Evolutionary conservation across 768 basidiomycete species (phyloP), one percentile per base, ranked within the genome.

Genomic region (Mycena sanguinolenta): DNA sequence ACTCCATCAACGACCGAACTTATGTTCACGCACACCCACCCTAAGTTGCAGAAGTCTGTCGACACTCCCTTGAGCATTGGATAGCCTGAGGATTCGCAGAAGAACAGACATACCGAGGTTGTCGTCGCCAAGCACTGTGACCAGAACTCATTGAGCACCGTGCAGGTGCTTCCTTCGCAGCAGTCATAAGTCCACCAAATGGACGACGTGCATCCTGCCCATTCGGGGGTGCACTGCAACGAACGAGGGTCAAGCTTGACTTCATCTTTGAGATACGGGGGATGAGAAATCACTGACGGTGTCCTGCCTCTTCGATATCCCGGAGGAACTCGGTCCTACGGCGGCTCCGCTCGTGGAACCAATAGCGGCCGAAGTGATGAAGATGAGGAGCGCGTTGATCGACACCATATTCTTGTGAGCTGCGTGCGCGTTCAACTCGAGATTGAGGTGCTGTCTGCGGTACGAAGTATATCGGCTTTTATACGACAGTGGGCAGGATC

Each of bases 111-210:
- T 17, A 42, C 39, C 1, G 39, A 21, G 25, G 53, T 54, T 14
- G 28, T 17, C 23, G 61, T 52, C 38, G 42, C 28, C 63, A 65
- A 57, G 63, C 63, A 65, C 42, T 65, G 63, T 1, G 63, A 55
- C 63, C 63, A 65, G 23, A 65, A 65, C 42, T 19, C 17, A 36
- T 65, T 65, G 63, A 34, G 30, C 1, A 42, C 54, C 7, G 4
- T 16, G 32, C 63, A 65, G 42, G 36, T 17, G 3, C 42, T 14
- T 19, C 63, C 63, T 14, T 65, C 54, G 54, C 63, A 65, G 44
- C 54, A 65, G n/a, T n/a, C n/a, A n/a, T n/a, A 4, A 17, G 38
- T 3, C 53, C 53, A 1, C 38, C 63, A 14, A 42, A 4, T 39
- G 39, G 3, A 28, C 10, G 63, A 65, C 1, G 63, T 65, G 54